phyloP scores from a whole-genome alignment of 176 grass and related monocot species.

The Ananas comosus region DNA sequence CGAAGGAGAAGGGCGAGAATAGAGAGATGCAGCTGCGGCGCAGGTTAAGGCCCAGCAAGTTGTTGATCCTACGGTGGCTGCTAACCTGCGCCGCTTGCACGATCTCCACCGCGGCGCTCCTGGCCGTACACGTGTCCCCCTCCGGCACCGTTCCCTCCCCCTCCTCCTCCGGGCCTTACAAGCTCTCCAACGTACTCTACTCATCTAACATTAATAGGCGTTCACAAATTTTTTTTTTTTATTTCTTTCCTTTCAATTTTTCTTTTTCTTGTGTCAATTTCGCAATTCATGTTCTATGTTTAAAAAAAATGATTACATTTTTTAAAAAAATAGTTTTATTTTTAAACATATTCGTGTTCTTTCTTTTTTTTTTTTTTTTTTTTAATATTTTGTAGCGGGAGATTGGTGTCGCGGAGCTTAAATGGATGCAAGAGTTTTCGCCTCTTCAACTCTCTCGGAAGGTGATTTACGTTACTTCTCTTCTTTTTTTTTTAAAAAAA shows the following conservation, averaged over 20 bases:
- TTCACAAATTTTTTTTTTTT: not conserved
- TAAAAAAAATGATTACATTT: no score
- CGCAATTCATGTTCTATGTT: no score
- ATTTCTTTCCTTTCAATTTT: not conserved
- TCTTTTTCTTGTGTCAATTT: no score
- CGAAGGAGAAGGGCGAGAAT: not conserved
- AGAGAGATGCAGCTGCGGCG: conserved; percentile 40
- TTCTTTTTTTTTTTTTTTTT: not conserved
- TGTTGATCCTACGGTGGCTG: conserved; percentile 27
- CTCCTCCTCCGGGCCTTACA: conserved; percentile 27
- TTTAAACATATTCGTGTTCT: no score
- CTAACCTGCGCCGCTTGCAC: conserved; percentile 27
- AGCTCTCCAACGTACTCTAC: conserved; percentile 35
- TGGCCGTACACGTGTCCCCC: conserved; percentile 44
- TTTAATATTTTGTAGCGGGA: conserved; percentile 32
- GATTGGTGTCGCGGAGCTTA: conserved; percentile 40
- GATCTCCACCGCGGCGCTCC: conserved; percentile 34
- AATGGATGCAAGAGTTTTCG: conserved; percentile 61
- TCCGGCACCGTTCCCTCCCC: not conserved
- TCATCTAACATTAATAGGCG: not conserved
- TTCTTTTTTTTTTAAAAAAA: not conserved
- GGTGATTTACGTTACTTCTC: conserved; percentile 28
- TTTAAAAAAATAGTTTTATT: no score
- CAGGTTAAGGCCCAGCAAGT: conserved; percentile 31
- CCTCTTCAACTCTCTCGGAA: conserved; percentile 59